Evolutionary conservation across 1,139 yeast species (phyloP), one percentile per base, ranked within the genome.

Genomic region (Blastobotrys serpentis): DNA sequence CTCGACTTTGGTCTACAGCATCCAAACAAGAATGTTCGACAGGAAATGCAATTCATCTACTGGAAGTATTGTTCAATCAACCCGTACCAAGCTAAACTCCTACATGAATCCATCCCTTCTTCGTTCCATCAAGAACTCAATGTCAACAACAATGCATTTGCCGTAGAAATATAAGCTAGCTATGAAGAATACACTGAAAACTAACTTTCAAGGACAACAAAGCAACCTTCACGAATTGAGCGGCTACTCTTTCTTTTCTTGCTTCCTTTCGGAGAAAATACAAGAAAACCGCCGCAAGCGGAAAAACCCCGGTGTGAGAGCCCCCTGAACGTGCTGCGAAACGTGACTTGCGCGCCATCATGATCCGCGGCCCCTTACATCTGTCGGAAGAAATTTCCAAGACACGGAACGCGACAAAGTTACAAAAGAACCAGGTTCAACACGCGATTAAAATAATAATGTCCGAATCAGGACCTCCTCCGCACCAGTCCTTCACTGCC

Each of bases 21-120:
- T 19, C 40, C 19, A 19, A 36, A 36, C 40, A n/a, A 26, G 14
- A 30, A 40, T 10, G 25, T 40, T 14, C 32, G 36, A 11, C 36
- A 26, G 25, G 43, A 30, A 40, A 40, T 40, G 43, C 36, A 29
- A 5, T 40, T 40, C 32, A 11, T 40, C 23, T 40, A 40, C 11
- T 40, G 43, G 43, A 29, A 40, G 36, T 40, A 40, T 19, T 36
- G 18, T 19, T 11, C 36, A 4, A 18, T 40, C 34, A 26, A 25
- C 25, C 22, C 43, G 2, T 13, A 16, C 11, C 43, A 40, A 25
- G 33, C 43, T 3, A 16, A 17, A 5, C 14, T 30, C 2, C 43
- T 40, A 16, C 40, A 36, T 18, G 22, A 36, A 8, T 5, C 25
- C 23, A 17, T 36, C 14, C 40, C 40, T 3, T 36, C 40, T 25